A percentile compares a stretch with the other conserved stretches of the same genome.
Evolutionary conservation across 176 grass and related monocot genomes (phyloP).

Genomic region (Avena eriantha): DNA sequence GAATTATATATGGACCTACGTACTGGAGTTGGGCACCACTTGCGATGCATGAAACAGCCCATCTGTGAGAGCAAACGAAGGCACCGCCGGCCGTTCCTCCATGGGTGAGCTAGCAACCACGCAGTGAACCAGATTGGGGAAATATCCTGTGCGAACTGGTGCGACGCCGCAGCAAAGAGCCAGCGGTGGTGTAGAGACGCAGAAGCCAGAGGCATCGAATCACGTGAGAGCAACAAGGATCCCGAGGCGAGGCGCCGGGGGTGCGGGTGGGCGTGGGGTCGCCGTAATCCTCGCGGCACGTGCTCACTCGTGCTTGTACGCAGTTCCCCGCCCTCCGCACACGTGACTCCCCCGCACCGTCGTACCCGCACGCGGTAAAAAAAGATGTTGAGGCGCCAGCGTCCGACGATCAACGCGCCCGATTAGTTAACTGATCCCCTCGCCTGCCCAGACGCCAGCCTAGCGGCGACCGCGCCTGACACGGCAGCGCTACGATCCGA

Average conservation of each 20-base stretch:
- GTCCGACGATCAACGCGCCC: slow-evolving; percentile 13
- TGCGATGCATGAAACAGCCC: slow-evolving; percentile 2
- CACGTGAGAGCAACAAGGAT: slow-evolving; percentile 84
- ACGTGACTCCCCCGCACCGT: slow-evolving; percentile 50
- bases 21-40: not conserved
- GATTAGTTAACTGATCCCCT: slow-evolving; percentile 45
- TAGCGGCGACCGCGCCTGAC: not conserved
- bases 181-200: not conserved
- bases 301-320: slow-evolving; percentile 64
- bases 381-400: too few species aligned
- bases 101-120: not conserved
- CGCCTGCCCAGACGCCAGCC: not conserved
- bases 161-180: slow-evolving; percentile 39
- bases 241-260: slow-evolving; percentile 63
- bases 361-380: too few species aligned
- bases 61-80: too few species aligned
- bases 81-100: not conserved
- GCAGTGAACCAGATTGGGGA: too few species aligned
- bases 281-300: slow-evolving; percentile 67
- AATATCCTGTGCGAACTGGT: not conserved
- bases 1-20: too few species aligned
- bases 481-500: not conserved
- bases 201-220: slow-evolving; percentile 69
- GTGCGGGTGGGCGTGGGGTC: slow-evolving; percentile 23
- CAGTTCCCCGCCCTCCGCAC: slow-evolving; percentile 36